phyloP scores from a whole-genome alignment of 2,329 filamentous ascomycete species.

The Fonsecaea pedrosoi region DNA sequence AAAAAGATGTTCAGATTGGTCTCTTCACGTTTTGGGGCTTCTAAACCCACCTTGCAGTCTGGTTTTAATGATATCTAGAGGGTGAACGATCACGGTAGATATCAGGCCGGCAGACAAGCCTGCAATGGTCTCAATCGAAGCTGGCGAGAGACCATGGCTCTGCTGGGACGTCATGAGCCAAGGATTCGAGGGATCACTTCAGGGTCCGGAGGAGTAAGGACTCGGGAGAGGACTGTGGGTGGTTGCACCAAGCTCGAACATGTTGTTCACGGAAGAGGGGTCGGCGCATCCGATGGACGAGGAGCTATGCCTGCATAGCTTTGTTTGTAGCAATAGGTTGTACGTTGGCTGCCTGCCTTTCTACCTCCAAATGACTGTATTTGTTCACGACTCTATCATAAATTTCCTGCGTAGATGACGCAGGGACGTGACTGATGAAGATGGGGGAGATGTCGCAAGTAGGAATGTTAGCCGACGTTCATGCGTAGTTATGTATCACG shows the following conservation, averaged over 20 bases:
- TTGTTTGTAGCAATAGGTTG: not conserved
- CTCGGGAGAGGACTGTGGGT: constrained; percentile 36
- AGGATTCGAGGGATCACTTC: not conserved
- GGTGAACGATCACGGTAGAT: constrained; percentile 86
- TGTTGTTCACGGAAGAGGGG: constrained; percentile 28
- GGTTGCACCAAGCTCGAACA: constrained; percentile 35
- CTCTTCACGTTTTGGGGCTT: not conserved
- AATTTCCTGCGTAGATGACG: not conserved
- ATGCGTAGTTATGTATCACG: not conserved
- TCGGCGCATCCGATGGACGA: not conserved
- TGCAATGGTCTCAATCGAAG: constrained; percentile 83
- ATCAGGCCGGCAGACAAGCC: constrained; percentile 88
- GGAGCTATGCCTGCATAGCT: not conserved
- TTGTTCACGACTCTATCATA: not conserved
- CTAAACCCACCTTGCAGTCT: constrained; percentile 77
- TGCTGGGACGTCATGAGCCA: constrained; percentile 47
- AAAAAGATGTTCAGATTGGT: constrained; percentile 44
- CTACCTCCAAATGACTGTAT: not conserved
- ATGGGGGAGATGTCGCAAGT: not conserved
- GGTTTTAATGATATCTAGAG: constrained; percentile 95
- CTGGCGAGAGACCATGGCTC: constrained; percentile 70
- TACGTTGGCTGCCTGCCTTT: not conserved
- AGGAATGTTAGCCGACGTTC: not conserved
- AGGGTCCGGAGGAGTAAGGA: constrained; percentile 11
- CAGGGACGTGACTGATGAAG: not conserved